Evolutionary conservation across 805 yeast genomes (phyloP).

Genomic region (Myxozyma mucilagina): DNA sequence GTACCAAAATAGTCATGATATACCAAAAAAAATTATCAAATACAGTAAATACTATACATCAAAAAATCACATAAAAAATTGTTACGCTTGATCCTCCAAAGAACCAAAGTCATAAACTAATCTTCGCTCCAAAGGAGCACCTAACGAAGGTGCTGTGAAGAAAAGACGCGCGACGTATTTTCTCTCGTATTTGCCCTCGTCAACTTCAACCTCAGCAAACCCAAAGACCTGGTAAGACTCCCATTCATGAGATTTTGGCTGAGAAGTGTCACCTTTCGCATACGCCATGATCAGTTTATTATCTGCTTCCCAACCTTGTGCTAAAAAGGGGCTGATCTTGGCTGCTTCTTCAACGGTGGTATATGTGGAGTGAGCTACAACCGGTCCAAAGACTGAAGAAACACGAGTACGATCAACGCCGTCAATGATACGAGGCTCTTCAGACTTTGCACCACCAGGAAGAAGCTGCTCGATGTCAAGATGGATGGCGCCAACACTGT

Average conservation of each 20-base stretch:
- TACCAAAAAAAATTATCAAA: not conserved
- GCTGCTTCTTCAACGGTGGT: slow-evolving; percentile 19
- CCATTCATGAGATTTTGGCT: slow-evolving; percentile 25
- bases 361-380: slow-evolving; percentile 7
- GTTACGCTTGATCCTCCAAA: not conserved
- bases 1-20: not conserved
- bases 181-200: slow-evolving; percentile 17
- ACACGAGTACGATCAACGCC: slow-evolving; percentile 10
- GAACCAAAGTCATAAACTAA: slow-evolving; percentile 26
- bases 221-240: slow-evolving; percentile 26
- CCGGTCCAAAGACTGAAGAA: slow-evolving; percentile 29
- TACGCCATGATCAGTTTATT: slow-evolving; percentile 13
- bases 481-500: slow-evolving; percentile 14
- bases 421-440: slow-evolving; percentile 26
- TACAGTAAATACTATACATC: not conserved
- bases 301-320: slow-evolving; percentile 22
- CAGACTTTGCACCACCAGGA: slow-evolving; percentile 24
- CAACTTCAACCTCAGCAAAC: slow-evolving; percentile 23
- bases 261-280: slow-evolving; percentile 24
- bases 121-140: slow-evolving; percentile 12
- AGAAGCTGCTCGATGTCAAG: slow-evolving; percentile 24
- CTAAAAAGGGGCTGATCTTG: slow-evolving; percentile 13
- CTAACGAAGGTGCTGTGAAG: slow-evolving; percentile 20
- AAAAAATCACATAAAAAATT: not conserved
- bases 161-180: slow-evolving; percentile 25